Base-by-base conservation (phyloP, 2,329 filamentous ascomycete genomes). In the Biscogniauxia mediterranea region DNA sequence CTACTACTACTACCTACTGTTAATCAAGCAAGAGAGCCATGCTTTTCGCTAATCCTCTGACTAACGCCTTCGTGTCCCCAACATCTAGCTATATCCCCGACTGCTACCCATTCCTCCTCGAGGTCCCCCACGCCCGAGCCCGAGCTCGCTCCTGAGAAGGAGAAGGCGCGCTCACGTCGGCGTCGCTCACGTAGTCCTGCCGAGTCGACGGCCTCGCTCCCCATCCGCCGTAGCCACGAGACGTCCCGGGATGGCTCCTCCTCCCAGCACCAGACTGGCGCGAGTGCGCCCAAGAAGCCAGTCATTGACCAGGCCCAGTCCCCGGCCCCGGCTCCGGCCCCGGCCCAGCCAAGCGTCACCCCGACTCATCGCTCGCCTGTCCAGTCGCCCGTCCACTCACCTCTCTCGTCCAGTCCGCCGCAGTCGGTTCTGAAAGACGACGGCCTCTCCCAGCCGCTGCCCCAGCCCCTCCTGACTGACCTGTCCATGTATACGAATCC, bases 401-500 rank as follows among this genome's bases (percentile, higher is more conserved):
- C 28, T 46, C 38, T 46, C 15, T 59, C 72, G 70, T 69, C 69
- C 15, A 70, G 74, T 19, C 67, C 68, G 52, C 67, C 77, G 54
- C 79, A 77, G 62, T 66, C 68, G 42, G 66, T 67, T 25, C 59
- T 70, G 56, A 69, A 70, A 26, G 78, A 81, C 61, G 80, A 79
- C 55, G 76, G 78, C 26, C 71, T 76, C 57, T 77, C 80, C 32
- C 73, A 78, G 57, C 77, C 77, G 64, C 74, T 81, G 59, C 79
- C 82, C 25, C 78, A 80, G 60, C 80, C 88, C n/a, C 79, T 91
- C 54, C 76, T 90, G 54, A 83, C 85, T 64, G 88, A 91, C 72
- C 77, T 85, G 52, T 89, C 88, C 51, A 80, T 87, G 60, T 91
- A 90, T 74, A 82, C 83, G 53, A 89, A 89, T 71, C 77, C 84